These are phyloP conservation scores for Mrakia hoshinonis DNA, from an alignment of 768 basidiomycete genomes.

Conservation along the genomic window DNA sequence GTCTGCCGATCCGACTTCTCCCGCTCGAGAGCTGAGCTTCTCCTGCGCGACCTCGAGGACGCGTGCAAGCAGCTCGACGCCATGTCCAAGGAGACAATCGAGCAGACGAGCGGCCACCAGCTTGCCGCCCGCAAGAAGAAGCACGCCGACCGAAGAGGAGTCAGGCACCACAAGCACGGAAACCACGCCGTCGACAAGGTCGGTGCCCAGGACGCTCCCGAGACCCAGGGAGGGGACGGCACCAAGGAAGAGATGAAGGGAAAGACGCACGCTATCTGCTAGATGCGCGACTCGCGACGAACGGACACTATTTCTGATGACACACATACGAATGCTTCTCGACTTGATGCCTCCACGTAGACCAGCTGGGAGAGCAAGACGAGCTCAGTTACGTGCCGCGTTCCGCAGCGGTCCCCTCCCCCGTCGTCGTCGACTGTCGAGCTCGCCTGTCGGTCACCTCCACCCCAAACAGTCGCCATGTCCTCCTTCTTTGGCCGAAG, in stretches of 20 bases:
- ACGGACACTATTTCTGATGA: no score
- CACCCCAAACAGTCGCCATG: neutral
- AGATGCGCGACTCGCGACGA: no score
- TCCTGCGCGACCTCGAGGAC: constrained; percentile 32
- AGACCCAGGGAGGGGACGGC: neutral
- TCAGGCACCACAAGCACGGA: neutral
- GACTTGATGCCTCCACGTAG: no score
- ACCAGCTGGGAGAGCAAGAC: no score
- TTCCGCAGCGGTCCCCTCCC: neutral
- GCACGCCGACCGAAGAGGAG: constrained; percentile 7
- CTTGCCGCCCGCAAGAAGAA: constrained; percentile 14
- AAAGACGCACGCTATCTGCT: neutral
- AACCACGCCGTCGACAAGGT: neutral
- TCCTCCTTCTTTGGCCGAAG: constrained; percentile 3
- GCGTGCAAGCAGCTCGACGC: constrained; percentile 30
- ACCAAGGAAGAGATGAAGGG: neutral
- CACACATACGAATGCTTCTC: no score
- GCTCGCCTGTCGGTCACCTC: neutral
- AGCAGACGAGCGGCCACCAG: constrained; percentile 22
- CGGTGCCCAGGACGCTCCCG: no score
- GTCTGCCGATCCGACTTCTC: constrained; percentile 32
- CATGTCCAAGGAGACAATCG: constrained; percentile 28
- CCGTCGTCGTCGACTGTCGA: neutral
- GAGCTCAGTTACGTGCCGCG: no score
- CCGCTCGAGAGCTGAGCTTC: constrained; percentile 27